phyloP scores from a whole-genome alignment of 2,329 filamentous ascomycete genomes.

The Xylaria sp. region DNA sequence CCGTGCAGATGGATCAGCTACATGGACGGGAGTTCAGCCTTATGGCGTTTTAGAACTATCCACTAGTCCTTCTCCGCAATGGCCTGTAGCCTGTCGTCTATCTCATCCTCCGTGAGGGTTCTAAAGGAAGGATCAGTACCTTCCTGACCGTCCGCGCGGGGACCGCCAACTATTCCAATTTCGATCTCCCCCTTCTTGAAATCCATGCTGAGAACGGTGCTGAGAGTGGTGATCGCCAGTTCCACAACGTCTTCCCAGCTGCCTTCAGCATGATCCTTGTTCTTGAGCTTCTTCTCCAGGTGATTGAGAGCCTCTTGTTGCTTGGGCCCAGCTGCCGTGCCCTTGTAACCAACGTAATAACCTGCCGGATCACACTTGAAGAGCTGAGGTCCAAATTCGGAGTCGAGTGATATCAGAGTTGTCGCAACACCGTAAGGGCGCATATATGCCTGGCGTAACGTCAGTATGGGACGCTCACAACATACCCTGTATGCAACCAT shows the following conservation, averaged over 20 bases:
- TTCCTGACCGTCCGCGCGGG: conserved; percentile 82
- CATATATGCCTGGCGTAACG: conserved; percentile 82
- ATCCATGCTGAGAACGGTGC: conserved; percentile 96
- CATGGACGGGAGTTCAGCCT: conserved; percentile 41
- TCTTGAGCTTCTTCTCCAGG: conserved; percentile 99
- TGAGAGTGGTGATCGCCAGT: conserved; percentile 92
- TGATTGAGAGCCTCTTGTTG: conserved; percentile 99
- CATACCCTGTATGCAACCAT: conserved; percentile 46
- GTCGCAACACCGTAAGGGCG: conserved; percentile 94
- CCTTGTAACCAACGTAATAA: conserved; percentile 99
- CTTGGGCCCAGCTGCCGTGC: conserved; percentile 95
- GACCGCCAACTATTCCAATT: conserved; percentile 95
- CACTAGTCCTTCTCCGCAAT: conserved; percentile 97
- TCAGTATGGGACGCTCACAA: conserved; percentile 35
- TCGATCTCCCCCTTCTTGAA: conserved; percentile 99
- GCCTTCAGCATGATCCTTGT: conserved; percentile 94
- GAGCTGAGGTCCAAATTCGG: conserved; percentile 90
- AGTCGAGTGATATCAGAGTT: conserved; percentile 93
- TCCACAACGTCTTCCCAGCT: conserved; percentile 98
- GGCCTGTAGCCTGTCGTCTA: conserved; percentile 96
- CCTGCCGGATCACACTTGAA: conserved; percentile 99
- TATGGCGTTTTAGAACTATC: conserved; percentile 42
- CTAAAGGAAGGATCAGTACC: conserved; percentile 84
- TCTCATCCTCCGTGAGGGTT: conserved; percentile 94
- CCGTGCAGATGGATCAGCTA: conserved; percentile 37